Conservation (phyloP, 805 yeast species). For the Ogataea degrootiae region DNA sequence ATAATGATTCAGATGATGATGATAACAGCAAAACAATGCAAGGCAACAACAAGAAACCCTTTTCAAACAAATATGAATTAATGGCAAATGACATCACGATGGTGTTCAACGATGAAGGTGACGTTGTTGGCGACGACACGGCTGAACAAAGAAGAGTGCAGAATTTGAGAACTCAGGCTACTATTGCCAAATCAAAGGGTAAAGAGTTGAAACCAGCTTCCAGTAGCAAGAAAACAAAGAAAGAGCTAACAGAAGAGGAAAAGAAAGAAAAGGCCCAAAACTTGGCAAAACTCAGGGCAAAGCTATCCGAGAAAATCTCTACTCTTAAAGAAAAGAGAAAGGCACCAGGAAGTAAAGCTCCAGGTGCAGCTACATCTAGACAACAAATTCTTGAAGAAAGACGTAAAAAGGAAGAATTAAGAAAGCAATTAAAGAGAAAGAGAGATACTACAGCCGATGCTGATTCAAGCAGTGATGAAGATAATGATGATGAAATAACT, state of each 20-base stretch:
- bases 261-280: slow-evolving; percentile 46
- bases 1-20: slow-evolving; percentile 9
- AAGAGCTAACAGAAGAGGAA: slow-evolving; percentile 41
- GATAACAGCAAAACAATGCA: slow-evolving; percentile 3
- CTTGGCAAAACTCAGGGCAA: slow-evolving; percentile 67
- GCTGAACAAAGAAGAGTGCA: slow-evolving; percentile 9
- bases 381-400: slow-evolving; percentile 71
- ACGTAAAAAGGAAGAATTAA: slow-evolving; percentile 41
- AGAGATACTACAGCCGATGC: slow-evolving; percentile 32
- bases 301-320: slow-evolving; percentile 69
- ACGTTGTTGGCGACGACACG: slow-evolving; percentile 33
- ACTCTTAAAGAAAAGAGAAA: slow-evolving; percentile 73
- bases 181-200: not conserved
- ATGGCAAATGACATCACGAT: slow-evolving; percentile 25
- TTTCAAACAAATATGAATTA: slow-evolving; percentile 6
- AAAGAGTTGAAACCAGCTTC: not conserved
- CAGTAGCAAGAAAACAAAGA: slow-evolving; percentile 14
- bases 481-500: slow-evolving; percentile 30
- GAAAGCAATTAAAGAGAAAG: slow-evolving; percentile 22
- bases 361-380: slow-evolving; percentile 82
- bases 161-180: slow-evolving; percentile 2
- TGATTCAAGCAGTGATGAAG: slow-evolving; percentile 38
- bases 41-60: slow-evolving; percentile 4
- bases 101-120: slow-evolving; percentile 72
- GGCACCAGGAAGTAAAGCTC: slow-evolving; percentile 80